A percentile compares a stretch with the other conserved stretches of the same genome.
These are phyloP conservation scores for Diutina ranongensis DNA, from an alignment of 1,139 yeast genomes.

Conservation along the genomic window DNA sequence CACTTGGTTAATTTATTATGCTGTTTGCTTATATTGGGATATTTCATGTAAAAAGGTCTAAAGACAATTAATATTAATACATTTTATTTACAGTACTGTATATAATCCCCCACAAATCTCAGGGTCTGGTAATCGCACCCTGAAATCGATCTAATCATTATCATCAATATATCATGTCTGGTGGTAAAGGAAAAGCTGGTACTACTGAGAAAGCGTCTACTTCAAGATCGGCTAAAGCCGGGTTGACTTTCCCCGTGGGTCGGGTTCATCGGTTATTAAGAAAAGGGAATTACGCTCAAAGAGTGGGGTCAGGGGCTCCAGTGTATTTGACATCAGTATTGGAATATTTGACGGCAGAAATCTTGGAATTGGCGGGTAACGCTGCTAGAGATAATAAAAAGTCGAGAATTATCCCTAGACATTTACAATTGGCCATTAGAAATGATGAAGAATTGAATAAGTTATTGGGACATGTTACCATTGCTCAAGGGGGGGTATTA, in stretches of 20 bases:
- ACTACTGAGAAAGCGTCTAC: slow-evolving; percentile 88
- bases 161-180: slow-evolving; percentile 50
- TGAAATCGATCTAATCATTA: background rate
- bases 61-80: background rate
- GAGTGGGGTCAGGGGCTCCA: slow-evolving; percentile 98
- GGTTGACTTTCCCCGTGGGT: slow-evolving; percentile 98
- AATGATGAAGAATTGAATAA: slow-evolving; percentile 96
- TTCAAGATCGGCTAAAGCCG: slow-evolving; percentile 97
- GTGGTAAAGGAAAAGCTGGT: slow-evolving; percentile 98
- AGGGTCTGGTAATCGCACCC: background rate
- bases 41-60: background rate
- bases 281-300: slow-evolving; percentile 98
- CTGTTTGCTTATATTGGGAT: slow-evolving; percentile 13
- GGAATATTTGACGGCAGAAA: slow-evolving; percentile 95
- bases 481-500: slow-evolving; percentile 97
- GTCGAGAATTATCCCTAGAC: slow-evolving; percentile 98
- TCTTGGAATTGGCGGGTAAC: slow-evolving; percentile 95
- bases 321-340: slow-evolving; percentile 93
- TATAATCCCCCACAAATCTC: no score
- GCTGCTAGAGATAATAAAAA: slow-evolving; percentile 98
- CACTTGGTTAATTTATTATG: slow-evolving; percentile 49
- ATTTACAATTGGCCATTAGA: slow-evolving; percentile 95
- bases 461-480: slow-evolving; percentile 85
- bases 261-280: slow-evolving; percentile 96
- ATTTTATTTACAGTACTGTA: background rate